A percentile compares a stretch with the other conserved stretches of the same genome.
Evolutionary conservation across 345 rosid species (phyloP).

Genomic region (Crucihimalaya himalaica): DNA sequence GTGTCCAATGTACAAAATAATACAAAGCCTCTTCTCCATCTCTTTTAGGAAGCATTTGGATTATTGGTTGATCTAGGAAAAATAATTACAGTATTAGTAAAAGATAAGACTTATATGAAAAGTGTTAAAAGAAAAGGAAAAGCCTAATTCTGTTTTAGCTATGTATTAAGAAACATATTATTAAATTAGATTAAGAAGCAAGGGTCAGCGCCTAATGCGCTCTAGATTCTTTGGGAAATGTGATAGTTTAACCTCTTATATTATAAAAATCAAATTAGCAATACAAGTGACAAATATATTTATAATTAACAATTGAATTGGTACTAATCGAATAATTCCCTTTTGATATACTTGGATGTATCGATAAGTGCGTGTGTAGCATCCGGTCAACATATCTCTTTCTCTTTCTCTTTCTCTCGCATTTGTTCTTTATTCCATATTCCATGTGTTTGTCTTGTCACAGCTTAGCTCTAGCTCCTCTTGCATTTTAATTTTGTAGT

Average conservation of each 20-base stretch:
- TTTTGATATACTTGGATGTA: conserved; percentile 37
- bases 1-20: too few relatives aligned
- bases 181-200: conserved; percentile 51
- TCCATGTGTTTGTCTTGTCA: conserved; percentile 87
- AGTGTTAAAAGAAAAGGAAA: conserved; percentile 29
- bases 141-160: conserved; percentile 22
- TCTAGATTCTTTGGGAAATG: conserved; percentile 92
- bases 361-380: conserved; percentile 39
- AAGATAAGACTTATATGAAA: too few relatives aligned
- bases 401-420: conserved; percentile 48
- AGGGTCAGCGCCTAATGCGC: conserved; percentile 98
- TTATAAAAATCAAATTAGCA: conserved; percentile 1
- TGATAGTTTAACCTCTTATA: conserved; percentile 16
- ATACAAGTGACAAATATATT: conserved; percentile 14
- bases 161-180: conserved; percentile 32
- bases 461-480: conserved; percentile 19
- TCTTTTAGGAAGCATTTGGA: too few relatives aligned
- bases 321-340: conserved; percentile 41
- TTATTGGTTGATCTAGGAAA: too few relatives aligned
- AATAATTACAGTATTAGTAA: too few relatives aligned
- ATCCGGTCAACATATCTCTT: conserved; percentile 67
- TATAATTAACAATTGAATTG: conserved; percentile 17
- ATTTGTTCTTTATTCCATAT: conserved; percentile 67
- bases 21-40: too few relatives aligned
- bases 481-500: conserved; percentile 17